These are phyloP conservation scores for Sporothrix dimorphospora DNA, from an alignment of 2,329 filamentous ascomycete species.

Conservation along the genomic window DNA sequence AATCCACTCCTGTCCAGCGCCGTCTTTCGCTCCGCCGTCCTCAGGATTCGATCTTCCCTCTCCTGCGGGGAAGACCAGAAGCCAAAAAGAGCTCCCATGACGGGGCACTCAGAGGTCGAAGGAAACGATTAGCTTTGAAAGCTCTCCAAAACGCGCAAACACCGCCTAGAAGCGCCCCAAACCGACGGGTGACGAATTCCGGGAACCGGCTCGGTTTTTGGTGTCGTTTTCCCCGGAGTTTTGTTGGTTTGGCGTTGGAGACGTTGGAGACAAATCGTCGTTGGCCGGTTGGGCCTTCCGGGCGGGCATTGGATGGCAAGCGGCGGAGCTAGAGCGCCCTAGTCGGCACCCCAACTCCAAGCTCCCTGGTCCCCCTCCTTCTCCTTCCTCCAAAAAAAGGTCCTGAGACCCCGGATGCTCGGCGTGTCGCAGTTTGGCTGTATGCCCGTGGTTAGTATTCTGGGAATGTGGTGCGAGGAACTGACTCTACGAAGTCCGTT, in stretches of 20 bases:
- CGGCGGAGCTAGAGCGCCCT: neutral
- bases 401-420: slow-evolving; percentile 11
- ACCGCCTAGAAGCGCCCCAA: neutral
- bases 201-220: neutral
- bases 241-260: neutral
- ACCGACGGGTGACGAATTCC: slow-evolving; percentile 22
- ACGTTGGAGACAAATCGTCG: neutral
- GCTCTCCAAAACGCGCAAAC: neutral
- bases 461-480: neutral
- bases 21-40: neutral
- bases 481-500: neutral
- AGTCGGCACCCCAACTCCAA: neutral
- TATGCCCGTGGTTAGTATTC: neutral
- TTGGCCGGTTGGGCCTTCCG: neutral
- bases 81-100: neutral
- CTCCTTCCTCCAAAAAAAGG: neutral
- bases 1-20: neutral
- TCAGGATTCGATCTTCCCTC: neutral
- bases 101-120: neutral
- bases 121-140: neutral
- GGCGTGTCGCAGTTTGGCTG: neutral
- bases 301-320: neutral
- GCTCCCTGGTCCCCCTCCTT: neutral
- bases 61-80: neutral
- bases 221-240: neutral